Percentiles rank a stretch among this genome's conserved stretches.
phyloP scores from a whole-genome alignment of 257 asterid genomes.

The Ajuga chamaepitys region DNA sequence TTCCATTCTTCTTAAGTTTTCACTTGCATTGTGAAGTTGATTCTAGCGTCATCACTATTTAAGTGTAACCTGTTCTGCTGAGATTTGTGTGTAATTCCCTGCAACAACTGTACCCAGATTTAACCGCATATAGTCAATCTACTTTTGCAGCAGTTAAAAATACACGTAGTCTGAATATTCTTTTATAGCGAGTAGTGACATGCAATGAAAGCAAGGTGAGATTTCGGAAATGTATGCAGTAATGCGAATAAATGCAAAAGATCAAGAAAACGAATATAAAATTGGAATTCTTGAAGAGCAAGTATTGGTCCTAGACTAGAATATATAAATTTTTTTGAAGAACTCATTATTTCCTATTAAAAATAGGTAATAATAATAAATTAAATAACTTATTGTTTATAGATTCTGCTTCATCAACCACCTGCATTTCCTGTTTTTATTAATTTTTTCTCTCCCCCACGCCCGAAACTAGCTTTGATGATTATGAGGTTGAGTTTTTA shows the following conservation, averaged over 20 bases:
- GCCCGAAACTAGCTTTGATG: no score
- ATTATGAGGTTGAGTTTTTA: background rate
- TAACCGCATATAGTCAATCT: background rate
- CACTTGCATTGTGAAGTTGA: conserved; percentile 11
- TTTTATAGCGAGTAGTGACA: background rate
- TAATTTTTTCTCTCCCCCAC: no score
- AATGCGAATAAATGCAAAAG: background rate
- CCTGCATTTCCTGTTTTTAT: no score
- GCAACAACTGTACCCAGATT: background rate
- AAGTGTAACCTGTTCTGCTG: background rate
- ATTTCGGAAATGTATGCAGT: background rate
- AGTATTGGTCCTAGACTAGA: background rate
- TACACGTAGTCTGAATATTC: background rate
- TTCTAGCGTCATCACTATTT: background rate
- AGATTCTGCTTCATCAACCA: no score
- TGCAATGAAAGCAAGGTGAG: background rate
- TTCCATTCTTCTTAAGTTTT: background rate
- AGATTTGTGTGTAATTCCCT: background rate
- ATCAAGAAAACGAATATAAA: background rate
- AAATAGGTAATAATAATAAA: no score
- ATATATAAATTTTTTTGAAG: background rate
- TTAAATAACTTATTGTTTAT: no score
- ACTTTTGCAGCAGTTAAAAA: background rate
- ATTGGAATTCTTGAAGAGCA: background rate
- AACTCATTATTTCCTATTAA: background rate